phyloP scores from a whole-genome alignment of 192 early-diverging fungal species.

The Coemansia sp. region DNA sequence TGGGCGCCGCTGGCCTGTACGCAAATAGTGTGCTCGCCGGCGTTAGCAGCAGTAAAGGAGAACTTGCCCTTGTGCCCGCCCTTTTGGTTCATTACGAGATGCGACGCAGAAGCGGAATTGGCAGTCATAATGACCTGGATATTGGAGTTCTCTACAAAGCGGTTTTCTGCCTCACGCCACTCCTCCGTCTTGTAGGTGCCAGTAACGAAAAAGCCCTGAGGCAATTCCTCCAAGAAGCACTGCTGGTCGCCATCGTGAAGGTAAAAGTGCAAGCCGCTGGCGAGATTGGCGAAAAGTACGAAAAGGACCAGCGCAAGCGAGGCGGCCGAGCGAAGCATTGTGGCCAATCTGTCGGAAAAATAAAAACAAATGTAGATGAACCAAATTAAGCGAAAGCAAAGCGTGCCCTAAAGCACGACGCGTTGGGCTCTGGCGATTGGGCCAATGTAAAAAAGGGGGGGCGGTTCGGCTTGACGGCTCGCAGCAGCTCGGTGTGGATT shows the following conservation, averaged over 20 bases:
- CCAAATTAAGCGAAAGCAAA: neutral
- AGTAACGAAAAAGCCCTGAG: constrained; percentile 80
- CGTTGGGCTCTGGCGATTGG: neutral
- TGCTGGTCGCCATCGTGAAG: constrained; percentile 82
- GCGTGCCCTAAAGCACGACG: too few species aligned
- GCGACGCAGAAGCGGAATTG: constrained; percentile 56
- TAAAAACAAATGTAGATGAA: neutral
- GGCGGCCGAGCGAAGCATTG: constrained; percentile 28
- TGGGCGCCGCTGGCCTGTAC: constrained; percentile 62
- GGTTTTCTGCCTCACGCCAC: constrained; percentile 62
- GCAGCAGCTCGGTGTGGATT: neutral
- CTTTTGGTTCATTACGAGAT: constrained; percentile 74
- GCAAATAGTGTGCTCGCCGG: constrained; percentile 92
- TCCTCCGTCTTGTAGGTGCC: constrained; percentile 85
- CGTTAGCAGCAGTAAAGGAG: constrained; percentile 84
- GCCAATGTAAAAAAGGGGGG: neutral
- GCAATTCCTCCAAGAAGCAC: constrained; percentile 95
- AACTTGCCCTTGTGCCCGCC: constrained; percentile 74
- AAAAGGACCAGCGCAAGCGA: constrained; percentile 23
- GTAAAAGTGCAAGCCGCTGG: constrained; percentile 83
- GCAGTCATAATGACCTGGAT: constrained; percentile 70
- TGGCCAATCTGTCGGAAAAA: neutral
- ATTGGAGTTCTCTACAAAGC: constrained; percentile 61
- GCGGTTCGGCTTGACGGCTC: constrained; percentile 1
- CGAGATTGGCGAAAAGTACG: constrained; percentile 17